A percentile compares a stretch with the other conserved stretches of the same genome.
These are phyloP conservation scores for Pavlovales sp. DNA, from an alignment of 208 protist genomes.

Conservation along the genomic window DNA sequence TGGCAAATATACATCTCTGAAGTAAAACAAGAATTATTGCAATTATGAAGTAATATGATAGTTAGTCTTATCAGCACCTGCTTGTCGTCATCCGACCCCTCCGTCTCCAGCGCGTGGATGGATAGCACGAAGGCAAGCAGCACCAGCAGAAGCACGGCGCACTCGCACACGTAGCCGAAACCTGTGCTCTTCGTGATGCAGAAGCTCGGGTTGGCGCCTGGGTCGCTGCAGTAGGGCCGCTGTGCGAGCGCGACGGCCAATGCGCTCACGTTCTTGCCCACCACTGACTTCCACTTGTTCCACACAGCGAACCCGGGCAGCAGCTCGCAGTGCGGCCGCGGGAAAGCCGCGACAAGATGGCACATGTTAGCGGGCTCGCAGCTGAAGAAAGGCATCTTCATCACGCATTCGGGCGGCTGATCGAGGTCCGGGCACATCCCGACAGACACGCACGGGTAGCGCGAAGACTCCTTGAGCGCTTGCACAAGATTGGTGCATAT, in stretches of 20 bases:
- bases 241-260: background rate
- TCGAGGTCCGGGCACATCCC: background rate
- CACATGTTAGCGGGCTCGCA: background rate
- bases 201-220: background rate
- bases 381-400: background rate
- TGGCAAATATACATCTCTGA: too few relatives aligned
- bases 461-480: background rate
- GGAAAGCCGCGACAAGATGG: background rate
- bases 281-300: background rate
- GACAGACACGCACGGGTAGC: background rate
- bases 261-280: background rate
- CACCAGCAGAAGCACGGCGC: background rate
- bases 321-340: background rate
- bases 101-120: background rate
- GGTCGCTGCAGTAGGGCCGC: background rate
- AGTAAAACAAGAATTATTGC: too few relatives aligned
- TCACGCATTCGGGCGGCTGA: background rate
- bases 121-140: background rate
- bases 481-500: background rate
- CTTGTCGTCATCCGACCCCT: background rate
- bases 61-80: too few relatives aligned
- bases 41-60: too few relatives aligned
- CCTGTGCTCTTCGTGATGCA: background rate
- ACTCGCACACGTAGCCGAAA: background rate
- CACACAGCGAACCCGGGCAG: background rate